These are phyloP conservation scores for Pythium vanterpoolii DNA, from an alignment of 352 stramenopile genomes.

Conservation along the genomic window DNA sequence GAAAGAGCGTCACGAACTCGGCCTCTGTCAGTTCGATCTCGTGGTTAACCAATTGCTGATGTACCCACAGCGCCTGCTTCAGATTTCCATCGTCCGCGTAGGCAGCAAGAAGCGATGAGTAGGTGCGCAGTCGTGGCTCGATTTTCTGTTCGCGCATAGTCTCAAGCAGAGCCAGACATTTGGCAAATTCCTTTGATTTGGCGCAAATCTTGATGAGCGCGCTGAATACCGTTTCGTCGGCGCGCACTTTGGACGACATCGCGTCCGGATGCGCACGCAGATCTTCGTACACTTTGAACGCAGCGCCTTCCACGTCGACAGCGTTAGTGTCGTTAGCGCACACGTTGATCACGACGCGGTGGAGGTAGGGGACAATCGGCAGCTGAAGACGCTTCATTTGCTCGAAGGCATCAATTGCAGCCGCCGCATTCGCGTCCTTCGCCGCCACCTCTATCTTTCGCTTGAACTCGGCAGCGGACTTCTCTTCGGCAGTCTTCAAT, in stretches of 20 bases:
- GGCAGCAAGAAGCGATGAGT: conserved; percentile 58
- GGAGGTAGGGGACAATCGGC: conserved; percentile 26
- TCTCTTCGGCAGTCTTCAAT: conserved; percentile 16
- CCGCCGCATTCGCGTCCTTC: conserved; percentile 28
- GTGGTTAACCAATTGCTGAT: conserved; percentile 42
- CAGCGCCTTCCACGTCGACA: conserved; percentile 10
- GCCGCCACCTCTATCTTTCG: conserved; percentile 39
- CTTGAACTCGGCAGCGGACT: conserved; percentile 9
- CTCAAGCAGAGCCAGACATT: conserved; percentile 43
- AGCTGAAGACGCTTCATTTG: conserved; percentile 48
- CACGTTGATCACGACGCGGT: conserved; percentile 32
- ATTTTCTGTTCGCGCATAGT: conserved; percentile 48
- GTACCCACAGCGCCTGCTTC: conserved; percentile 51
- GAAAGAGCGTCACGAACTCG: conserved; percentile 62
- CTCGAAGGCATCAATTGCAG: conserved; percentile 52
- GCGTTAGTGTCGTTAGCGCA: conserved; percentile 22
- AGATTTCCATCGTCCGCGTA: conserved; percentile 54
- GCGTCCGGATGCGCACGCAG: conserved; percentile 16
- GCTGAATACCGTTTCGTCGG: conserved; percentile 69
- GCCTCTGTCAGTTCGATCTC: conserved; percentile 54
- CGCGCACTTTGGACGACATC: conserved; percentile 11
- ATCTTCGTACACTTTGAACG: conserved; percentile 28
- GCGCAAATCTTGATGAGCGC: conserved; percentile 75
- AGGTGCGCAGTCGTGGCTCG: conserved; percentile 67
- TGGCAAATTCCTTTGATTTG: conserved; percentile 53